Conservation (phyloP, 2,329 filamentous ascomycete genomes). For the Teratosphaeriaceae sp. region DNA sequence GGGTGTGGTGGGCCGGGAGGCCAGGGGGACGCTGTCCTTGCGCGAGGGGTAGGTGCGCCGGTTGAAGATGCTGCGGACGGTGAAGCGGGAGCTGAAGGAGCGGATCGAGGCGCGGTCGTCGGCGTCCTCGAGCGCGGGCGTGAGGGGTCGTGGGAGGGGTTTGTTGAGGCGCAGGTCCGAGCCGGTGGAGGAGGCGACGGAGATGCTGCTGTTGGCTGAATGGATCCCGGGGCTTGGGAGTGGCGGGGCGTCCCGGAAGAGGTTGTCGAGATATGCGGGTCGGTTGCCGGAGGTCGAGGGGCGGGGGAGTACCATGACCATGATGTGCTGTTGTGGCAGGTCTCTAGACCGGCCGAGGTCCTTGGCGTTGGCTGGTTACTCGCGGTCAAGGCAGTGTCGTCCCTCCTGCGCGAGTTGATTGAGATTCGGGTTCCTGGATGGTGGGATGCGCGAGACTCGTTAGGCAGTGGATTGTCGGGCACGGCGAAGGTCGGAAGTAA, state of each 20-base stretch:
- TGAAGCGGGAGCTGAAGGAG: slow-evolving; percentile 14
- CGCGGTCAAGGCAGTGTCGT: too few relatives aligned
- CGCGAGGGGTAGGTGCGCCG: slow-evolving; percentile 21
- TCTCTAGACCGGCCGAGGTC: too few relatives aligned
- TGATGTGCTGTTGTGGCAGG: slow-evolving; percentile 6
- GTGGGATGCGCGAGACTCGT: too few relatives aligned
- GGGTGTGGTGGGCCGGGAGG: slow-evolving; percentile 4
- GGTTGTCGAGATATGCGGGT: slow-evolving; percentile 26
- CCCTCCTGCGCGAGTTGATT: too few relatives aligned
- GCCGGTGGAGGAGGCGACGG: slow-evolving; percentile 14
- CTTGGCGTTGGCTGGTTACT: too few relatives aligned
- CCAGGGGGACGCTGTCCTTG: slow-evolving; percentile 9
- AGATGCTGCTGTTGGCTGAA: slow-evolving; percentile 25
- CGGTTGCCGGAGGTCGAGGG: slow-evolving; percentile 17
- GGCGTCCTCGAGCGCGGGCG: slow-evolving; percentile 22
- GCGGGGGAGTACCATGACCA: slow-evolving; percentile 20
- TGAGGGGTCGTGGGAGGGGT: slow-evolving; percentile 16
- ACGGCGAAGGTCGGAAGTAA: not conserved
- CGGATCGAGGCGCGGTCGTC: slow-evolving; percentile 12
- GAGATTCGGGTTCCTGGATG: too few relatives aligned
- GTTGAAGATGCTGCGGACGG: slow-evolving; percentile 17
- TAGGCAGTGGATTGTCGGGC: too few relatives aligned
- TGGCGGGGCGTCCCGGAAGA: slow-evolving; percentile 19
- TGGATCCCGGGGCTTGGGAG: slow-evolving; percentile 16
- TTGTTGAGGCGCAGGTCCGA: slow-evolving; percentile 15